Evolutionary conservation across 495 filamentous ascomycete genomes (phyloP), one percentile per base, ranked within the genome.

Genomic region (Elaphomyces granulatus): DNA sequence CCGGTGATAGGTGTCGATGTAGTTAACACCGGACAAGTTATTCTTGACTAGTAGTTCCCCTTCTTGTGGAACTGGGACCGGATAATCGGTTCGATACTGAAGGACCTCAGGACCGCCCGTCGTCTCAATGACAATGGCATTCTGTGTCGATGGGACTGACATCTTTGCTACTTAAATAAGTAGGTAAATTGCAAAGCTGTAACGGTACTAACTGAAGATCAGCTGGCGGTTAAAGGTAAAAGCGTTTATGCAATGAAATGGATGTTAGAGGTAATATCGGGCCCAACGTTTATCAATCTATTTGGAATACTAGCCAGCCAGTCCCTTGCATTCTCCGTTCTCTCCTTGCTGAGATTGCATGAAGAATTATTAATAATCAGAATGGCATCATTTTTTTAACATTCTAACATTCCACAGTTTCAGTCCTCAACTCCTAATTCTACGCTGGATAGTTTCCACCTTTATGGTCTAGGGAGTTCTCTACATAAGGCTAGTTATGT

Each of bases 1-100:
- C 47, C 88, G 85, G 76, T 87, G 93, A 60, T 96, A 94, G 32
- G 80, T 82, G 47, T 65, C 60, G 55, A 95, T 94, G 61, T 77
- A 96, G 59, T 96, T 94, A 39, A 96, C 65, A 14, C 88, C 88
- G 33, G 83, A 71, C 50, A 75, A 81, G 40, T 83, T 75, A 54
- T 95, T 95, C 59, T 83, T 82, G 34, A 96, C 74, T 2, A 96
- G 71, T 20, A 95, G 44, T 42, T 95, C 68, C 34, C 77, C 80
- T 32, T 80, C 74, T 37, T 74, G 59, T 20, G 78, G 75, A 17
- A 66, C 61, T 0, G 88, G 86, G 8, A 94, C 77, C 15, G 85
- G 85, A 3, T 87, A 53, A 48, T 86, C 74, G 35, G 77, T 75
- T 52, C 68, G 78, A 59, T 81, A 76, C 47, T 87, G 59, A 15